Evolutionary conservation across 176 grass and related monocot species (phyloP).

Genomic region (Musa itinerans): DNA sequence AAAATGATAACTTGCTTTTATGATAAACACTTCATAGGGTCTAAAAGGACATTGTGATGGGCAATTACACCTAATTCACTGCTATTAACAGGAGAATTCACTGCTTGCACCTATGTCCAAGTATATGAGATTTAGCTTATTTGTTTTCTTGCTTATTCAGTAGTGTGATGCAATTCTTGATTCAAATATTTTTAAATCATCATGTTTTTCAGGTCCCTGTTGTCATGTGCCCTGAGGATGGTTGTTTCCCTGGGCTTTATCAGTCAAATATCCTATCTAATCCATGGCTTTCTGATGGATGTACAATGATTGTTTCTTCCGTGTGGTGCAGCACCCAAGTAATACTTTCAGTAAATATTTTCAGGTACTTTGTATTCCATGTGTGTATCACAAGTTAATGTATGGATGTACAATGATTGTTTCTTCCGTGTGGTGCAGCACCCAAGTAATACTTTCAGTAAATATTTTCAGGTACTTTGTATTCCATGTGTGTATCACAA

Average conservation of each 20-base stretch:
- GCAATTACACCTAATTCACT: not conserved
- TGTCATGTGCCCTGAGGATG: slow-evolving; percentile 62
- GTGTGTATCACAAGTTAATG: not conserved
- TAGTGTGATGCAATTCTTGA: not conserved
- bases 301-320: slow-evolving; percentile 78
- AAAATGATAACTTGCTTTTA: no score
- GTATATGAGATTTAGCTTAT: not conserved
- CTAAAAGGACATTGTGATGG: not conserved
- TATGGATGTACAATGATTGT: slow-evolving; percentile 73
- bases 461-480: slow-evolving; percentile 53
- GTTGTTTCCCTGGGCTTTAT: slow-evolving; percentile 66
- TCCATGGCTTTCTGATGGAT: slow-evolving; percentile 86
- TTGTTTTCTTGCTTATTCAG: not conserved
- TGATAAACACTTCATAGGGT: not conserved
- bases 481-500: slow-evolving; percentile 1
- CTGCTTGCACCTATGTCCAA: not conserved
- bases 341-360: slow-evolving; percentile 69
- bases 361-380: slow-evolving; percentile 35
- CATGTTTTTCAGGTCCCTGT: slow-evolving; percentile 45
- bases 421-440: slow-evolving; percentile 83
- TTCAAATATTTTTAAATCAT: slow-evolving; percentile 8
- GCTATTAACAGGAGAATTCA: no score
- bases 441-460: slow-evolving; percentile 64
- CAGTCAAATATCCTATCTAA: slow-evolving; percentile 39
- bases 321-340: slow-evolving; percentile 70